Conservation (phyloP, 2,329 filamentous ascomycete species). For the Pleomassaria siparia region DNA sequence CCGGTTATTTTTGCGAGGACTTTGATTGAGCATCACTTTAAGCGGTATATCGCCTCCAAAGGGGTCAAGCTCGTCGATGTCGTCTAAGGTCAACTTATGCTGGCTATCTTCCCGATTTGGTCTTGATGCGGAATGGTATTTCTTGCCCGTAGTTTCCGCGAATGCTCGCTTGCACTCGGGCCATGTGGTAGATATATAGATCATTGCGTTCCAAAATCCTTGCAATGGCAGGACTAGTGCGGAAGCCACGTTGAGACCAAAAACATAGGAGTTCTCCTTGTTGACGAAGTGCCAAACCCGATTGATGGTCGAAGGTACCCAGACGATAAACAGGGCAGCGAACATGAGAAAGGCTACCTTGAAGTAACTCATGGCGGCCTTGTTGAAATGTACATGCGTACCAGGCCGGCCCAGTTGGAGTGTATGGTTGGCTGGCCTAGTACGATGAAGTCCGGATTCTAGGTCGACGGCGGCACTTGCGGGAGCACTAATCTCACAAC, state of each 20-base stretch:
- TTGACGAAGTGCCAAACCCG: conserved; percentile 70
- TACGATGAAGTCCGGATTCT: conserved; percentile 2
- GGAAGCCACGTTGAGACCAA: conserved; percentile 68
- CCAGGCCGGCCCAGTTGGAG: conserved; percentile 9
- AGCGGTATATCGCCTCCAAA: conserved; percentile 4
- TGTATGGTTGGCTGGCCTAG: conserved; percentile 6
- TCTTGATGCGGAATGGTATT: not conserved
- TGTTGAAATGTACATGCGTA: conserved; percentile 53
- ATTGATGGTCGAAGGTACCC: conserved; percentile 77
- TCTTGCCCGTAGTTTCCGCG: not conserved
- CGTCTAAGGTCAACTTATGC: not conserved
- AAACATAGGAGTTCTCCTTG: conserved; percentile 45
- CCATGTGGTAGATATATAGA: conserved; percentile 59
- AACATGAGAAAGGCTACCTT: conserved; percentile 74
- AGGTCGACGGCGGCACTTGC: conserved; percentile 2
- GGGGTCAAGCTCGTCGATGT: not conserved
- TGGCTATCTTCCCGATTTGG: not conserved
- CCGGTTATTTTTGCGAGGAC: not conserved
- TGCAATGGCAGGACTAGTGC: conserved; percentile 77
- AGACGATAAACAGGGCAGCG: conserved; percentile 69
- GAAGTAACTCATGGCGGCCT: conserved; percentile 67
- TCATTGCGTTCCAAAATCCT: conserved; percentile 81
- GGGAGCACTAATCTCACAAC: conserved; percentile 5
- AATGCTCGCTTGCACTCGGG: conserved; percentile 27
- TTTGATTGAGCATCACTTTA: conserved; percentile 4